Evolutionary conservation across 495 filamentous ascomycete species (phyloP).

Genomic region (Rusavskia elegans): DNA sequence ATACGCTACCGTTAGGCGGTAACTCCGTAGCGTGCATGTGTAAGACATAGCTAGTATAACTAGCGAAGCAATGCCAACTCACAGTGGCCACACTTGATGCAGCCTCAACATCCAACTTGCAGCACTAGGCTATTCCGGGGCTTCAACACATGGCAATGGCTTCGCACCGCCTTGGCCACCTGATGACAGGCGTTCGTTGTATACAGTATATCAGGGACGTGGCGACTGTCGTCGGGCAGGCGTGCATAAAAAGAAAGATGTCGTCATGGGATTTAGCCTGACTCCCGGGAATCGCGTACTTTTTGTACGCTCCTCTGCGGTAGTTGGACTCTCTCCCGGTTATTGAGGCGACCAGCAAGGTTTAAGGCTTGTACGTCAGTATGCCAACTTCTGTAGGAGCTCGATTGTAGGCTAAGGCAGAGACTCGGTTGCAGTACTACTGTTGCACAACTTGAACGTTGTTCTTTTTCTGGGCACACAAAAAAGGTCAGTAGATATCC

Average conservation of each 20-base stretch:
- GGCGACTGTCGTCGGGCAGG: neutral
- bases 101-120: neutral
- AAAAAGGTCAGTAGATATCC: constrained; percentile 4
- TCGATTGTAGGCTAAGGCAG: neutral
- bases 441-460: constrained; percentile 92
- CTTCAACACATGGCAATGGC: too few species aligned
- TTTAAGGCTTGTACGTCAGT: too few species aligned
- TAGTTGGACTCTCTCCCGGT: too few species aligned
- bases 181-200: neutral
- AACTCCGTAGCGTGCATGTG: neutral
- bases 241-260: neutral
- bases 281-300: neutral
- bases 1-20: neutral
- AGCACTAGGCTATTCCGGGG: neutral
- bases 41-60: neutral
- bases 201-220: neutral
- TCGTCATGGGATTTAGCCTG: neutral
- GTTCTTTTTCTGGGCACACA: constrained; percentile 72
- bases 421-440: constrained; percentile 13
- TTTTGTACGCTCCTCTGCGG: too few species aligned
- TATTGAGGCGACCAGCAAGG: too few species aligned
- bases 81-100: constrained; percentile 4
- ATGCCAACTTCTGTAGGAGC: neutral
- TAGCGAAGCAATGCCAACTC: constrained; percentile 8
- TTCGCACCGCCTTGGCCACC: neutral